A percentile compares a stretch with the other conserved stretches of the same genome.
These are phyloP conservation scores for Cyclaneusma minus DNA, from an alignment of 2,329 filamentous ascomycete species.

Conservation along the genomic window DNA sequence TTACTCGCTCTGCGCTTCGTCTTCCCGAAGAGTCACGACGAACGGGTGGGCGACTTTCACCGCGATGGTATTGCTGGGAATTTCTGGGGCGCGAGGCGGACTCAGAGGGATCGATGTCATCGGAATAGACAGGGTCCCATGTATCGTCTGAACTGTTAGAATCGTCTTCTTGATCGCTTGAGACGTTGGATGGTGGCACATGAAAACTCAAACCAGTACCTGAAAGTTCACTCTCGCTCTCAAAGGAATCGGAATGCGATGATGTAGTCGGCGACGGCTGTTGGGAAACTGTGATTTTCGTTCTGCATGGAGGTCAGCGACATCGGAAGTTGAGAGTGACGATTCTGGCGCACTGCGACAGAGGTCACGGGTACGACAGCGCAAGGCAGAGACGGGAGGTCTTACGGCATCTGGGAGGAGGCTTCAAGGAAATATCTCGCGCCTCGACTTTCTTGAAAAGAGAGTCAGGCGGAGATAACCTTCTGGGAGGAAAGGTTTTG, in stretches of 20 bases:
- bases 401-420: no score
- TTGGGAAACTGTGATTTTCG: conserved; percentile 13
- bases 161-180: conserved; percentile 22
- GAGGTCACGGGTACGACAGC: no score
- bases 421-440: no score
- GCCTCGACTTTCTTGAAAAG: no score
- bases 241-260: conserved; percentile 15
- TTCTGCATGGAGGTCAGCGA: conserved; percentile 7
- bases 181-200: conserved; percentile 16
- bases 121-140: conserved; percentile 23
- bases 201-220: conserved; percentile 16
- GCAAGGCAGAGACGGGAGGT: no score
- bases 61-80: conserved; percentile 10
- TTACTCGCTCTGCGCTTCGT: conserved; percentile 18
- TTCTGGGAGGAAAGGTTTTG: no score
- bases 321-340: conserved; percentile 2
- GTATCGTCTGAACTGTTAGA: conserved; percentile 20
- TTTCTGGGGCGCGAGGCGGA: conserved; percentile 31
- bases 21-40: conserved; percentile 23
- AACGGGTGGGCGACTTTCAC: conserved; percentile 19
- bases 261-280: conserved; percentile 11
- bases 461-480: no score
- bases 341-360: no score
- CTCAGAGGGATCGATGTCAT: conserved; percentile 40
- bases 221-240: conserved; percentile 16